Evolutionary conservation across 495 filamentous ascomycete species (phyloP).

Genomic region (Neurospora africana): DNA sequence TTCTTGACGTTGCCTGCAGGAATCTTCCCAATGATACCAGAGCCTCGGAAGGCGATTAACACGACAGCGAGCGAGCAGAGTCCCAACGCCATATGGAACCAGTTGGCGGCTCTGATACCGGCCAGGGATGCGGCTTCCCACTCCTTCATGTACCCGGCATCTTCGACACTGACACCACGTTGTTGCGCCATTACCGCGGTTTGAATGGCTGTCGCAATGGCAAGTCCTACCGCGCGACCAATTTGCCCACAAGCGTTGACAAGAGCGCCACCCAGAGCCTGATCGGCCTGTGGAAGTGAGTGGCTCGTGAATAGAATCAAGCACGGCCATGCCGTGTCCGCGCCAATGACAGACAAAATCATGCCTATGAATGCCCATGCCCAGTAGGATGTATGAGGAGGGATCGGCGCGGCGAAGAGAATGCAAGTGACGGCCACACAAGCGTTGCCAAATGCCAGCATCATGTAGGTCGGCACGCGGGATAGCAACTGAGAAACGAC

Average conservation of each 20-base stretch:
- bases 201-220: constrained; percentile 47
- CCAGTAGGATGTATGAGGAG: constrained; percentile 44
- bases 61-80: constrained; percentile 28
- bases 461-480: constrained; percentile 39
- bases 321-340: constrained; percentile 48
- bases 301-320: constrained; percentile 50
- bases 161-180: constrained; percentile 28
- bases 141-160: constrained; percentile 21
- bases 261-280: constrained; percentile 49
- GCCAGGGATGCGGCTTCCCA: constrained; percentile 35
- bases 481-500: constrained; percentile 45
- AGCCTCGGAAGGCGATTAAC: constrained; percentile 30
- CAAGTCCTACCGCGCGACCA: constrained; percentile 46
- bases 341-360: constrained; percentile 46
- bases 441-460: constrained; percentile 43
- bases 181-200: constrained; percentile 39
- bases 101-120: constrained; percentile 43
- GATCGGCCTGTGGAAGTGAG: constrained; percentile 46
- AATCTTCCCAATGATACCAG: constrained; percentile 33
- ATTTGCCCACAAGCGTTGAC: constrained; percentile 50
- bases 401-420: constrained; percentile 47
- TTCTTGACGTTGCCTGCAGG: neutral
- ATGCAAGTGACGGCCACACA: constrained; percentile 38
- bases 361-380: constrained; percentile 51
- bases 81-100: constrained; percentile 40